Conservation (phyloP, 352 stramenopile species). For the Phytophthora lateralis region DNA sequence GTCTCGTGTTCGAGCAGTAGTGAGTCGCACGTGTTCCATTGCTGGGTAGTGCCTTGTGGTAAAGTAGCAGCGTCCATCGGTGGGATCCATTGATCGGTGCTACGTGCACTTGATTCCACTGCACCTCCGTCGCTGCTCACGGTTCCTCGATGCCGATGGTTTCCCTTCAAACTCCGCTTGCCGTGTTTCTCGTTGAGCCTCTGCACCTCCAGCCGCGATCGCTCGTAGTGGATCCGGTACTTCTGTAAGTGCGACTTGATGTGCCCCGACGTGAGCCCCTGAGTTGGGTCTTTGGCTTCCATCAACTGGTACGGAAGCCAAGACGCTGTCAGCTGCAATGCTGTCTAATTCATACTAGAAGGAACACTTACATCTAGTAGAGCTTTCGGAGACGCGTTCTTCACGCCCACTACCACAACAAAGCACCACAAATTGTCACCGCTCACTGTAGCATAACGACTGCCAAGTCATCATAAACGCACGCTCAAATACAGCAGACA, state of each 20-base stretch:
- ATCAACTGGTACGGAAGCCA: constrained; percentile 20
- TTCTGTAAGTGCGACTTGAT: constrained; percentile 39
- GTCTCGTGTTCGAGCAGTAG: constrained; percentile 7
- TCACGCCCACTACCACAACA: constrained; percentile 24
- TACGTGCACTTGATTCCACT: constrained; percentile 1
- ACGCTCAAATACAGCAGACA: constrained; percentile 31
- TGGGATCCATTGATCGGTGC: neutral
- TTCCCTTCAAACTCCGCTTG: constrained; percentile 18
- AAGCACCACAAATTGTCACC: constrained; percentile 7
- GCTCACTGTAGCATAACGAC: neutral
- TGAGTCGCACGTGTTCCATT: constrained; percentile 14
- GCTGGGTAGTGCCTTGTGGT: constrained; percentile 5
- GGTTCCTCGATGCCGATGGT: constrained; percentile 1
- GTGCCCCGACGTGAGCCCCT: constrained; percentile 23
- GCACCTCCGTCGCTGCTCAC: neutral
- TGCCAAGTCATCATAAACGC: neutral
- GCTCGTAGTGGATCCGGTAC: constrained; percentile 32
- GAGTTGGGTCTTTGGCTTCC: constrained; percentile 13
- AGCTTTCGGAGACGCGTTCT: constrained; percentile 31
- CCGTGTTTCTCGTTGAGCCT: constrained; percentile 19
- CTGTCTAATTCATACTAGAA: neutral
- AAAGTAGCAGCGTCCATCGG: neutral
- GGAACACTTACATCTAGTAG: constrained; percentile 21
- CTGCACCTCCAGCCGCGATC: constrained; percentile 19
- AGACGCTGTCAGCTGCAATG: neutral